Evolutionary conservation across 2,329 filamentous ascomycete species (phyloP).

Genomic region (Shiraia bambusicola): DNA sequence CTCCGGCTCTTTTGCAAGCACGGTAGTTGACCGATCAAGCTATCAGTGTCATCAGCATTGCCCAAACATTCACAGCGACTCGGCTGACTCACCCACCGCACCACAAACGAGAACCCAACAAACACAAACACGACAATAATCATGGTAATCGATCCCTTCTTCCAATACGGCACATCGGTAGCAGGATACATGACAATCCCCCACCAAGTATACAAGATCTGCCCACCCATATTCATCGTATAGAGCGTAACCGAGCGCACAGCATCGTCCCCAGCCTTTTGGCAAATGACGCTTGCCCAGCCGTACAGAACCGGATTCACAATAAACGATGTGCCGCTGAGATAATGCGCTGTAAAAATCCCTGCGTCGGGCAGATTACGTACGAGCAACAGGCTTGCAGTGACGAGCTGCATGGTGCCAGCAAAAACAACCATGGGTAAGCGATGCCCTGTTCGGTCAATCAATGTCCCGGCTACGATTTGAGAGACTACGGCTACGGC

Average conservation of each 20-base stretch:
- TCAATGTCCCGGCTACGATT: constrained; percentile 37
- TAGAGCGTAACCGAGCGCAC: constrained; percentile 43
- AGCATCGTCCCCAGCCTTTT: constrained; percentile 45
- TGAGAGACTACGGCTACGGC: constrained; percentile 57
- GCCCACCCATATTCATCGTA: constrained; percentile 42
- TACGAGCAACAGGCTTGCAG: constrained; percentile 34
- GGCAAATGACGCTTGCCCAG: constrained; percentile 44
- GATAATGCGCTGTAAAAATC: constrained; percentile 41
- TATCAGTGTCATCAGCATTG: not conserved
- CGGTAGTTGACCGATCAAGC: too few species aligned
- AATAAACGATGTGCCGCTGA: constrained; percentile 41
- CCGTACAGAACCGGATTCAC: constrained; percentile 43
- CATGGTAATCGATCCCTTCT: constrained; percentile 42
- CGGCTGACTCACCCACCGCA: constrained; percentile 19
- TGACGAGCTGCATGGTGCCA: constrained; percentile 34
- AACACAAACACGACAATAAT: constrained; percentile 27
- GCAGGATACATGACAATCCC: constrained; percentile 48
- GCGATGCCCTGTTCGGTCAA: constrained; percentile 38
- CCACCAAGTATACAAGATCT: constrained; percentile 49
- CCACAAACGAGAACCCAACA: constrained; percentile 9
- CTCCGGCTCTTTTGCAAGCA: too few species aligned
- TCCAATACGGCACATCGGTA: constrained; percentile 47
- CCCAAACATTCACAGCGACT: not conserved
- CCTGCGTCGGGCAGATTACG: constrained; percentile 33
- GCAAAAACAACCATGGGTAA: constrained; percentile 39